phyloP scores from a whole-genome alignment of 495 filamentous ascomycete species.

The Podospora appendiculata region DNA sequence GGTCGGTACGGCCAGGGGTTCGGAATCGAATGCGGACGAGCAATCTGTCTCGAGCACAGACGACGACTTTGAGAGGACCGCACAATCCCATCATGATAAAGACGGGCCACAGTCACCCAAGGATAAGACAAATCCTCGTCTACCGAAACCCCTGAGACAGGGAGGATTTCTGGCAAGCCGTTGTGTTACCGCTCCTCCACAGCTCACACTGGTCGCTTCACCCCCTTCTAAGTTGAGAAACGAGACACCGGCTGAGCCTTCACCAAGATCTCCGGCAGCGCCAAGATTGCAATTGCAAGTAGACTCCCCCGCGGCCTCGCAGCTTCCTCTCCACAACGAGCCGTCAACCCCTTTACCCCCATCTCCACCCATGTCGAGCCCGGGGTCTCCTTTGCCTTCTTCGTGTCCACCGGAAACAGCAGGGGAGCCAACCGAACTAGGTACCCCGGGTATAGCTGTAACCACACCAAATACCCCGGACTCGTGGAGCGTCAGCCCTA shows the following conservation, averaged over 20 bases:
- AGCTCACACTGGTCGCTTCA: constrained; percentile 23
- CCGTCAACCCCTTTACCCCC: constrained; percentile 46
- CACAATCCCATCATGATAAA: neutral
- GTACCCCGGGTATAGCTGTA: neutral
- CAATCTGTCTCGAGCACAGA: neutral
- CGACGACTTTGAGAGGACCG: neutral
- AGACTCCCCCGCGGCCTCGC: constrained; percentile 24
- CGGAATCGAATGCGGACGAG: neutral
- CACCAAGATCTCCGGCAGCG: constrained; percentile 10
- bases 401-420: constrained; percentile 23
- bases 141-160: constrained; percentile 3
- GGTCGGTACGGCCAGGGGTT: neutral
- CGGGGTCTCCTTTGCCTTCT: constrained; percentile 31
- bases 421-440: neutral
- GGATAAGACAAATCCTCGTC: neutral
- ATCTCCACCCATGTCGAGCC: constrained; percentile 38
- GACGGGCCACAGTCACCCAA: neutral
- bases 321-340: constrained; percentile 46
- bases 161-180: constrained; percentile 23
- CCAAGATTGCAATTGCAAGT: neutral
- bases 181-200: constrained; percentile 27
- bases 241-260: neutral
- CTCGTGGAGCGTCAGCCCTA: constrained; percentile 6
- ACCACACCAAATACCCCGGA: constrained; percentile 33
- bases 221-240: constrained; percentile 17